Evolutionary conservation across 805 yeast genomes (phyloP).

Genomic region (Starmerella ratchasimensis): DNA sequence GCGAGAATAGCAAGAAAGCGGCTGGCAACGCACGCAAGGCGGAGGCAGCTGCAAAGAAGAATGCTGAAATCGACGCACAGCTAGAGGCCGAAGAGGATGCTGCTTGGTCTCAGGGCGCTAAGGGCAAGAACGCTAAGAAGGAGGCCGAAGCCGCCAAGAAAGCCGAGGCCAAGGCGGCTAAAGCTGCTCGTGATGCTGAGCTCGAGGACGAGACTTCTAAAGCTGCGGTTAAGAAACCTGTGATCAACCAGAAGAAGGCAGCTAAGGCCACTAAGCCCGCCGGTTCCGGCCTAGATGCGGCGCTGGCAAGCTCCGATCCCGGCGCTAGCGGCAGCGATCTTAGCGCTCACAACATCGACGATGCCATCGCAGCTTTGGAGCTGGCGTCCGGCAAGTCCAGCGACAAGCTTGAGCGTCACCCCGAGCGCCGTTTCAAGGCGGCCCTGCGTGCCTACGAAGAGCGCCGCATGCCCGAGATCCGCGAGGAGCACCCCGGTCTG

Average conservation of each 20-base stretch:
- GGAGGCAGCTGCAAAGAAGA: conserved; percentile 46
- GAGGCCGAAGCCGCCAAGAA: conserved; percentile 51
- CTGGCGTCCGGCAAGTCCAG: conserved; percentile 41
- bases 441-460: conserved; percentile 63
- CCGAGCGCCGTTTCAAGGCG: conserved; percentile 78
- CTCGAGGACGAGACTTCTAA: conserved; percentile 52
- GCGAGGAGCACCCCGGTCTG: conserved; percentile 66
- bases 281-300: conserved; percentile 39
- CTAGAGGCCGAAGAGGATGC: conserved; percentile 43
- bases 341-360: conserved; percentile 62
- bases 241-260: conserved; percentile 44
- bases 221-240: conserved; percentile 42
- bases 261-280: conserved; percentile 38
- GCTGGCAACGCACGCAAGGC: conserved; percentile 57
- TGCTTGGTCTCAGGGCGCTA: conserved; percentile 60
- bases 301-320: conserved; percentile 51
- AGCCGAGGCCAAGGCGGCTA: conserved; percentile 63
- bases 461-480: conserved; percentile 53
- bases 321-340: conserved; percentile 33
- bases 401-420: conserved; percentile 56
- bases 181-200: conserved; percentile 66
- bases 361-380: conserved; percentile 64
- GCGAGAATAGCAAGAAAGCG: conserved; percentile 26
- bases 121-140: conserved; percentile 56
- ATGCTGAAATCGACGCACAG: conserved; percentile 36